These are phyloP conservation scores for Kazachstania bromeliacearum DNA, from an alignment of 805 yeast species.

Conservation along the genomic window DNA sequence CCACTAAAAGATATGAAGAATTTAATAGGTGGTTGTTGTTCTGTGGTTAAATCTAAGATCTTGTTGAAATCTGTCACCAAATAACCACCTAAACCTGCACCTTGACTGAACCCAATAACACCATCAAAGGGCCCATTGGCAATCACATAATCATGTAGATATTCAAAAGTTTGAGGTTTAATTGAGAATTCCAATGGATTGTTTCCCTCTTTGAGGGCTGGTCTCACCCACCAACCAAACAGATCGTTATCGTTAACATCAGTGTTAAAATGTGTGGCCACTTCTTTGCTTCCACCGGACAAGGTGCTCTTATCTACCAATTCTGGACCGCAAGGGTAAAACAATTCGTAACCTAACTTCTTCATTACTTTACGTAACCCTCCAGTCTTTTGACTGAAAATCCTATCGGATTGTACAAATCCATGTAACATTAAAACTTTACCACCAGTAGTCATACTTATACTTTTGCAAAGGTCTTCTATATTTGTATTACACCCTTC, in stretches of 20 bases:
- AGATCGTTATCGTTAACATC: slow-evolving; percentile 17
- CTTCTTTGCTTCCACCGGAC: slow-evolving; percentile 18
- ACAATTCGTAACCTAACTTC: slow-evolving; percentile 51
- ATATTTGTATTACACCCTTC: no score
- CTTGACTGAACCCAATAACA: slow-evolving; percentile 84
- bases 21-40: slow-evolving; percentile 41
- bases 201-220: no score
- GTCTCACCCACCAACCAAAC: slow-evolving; percentile 61
- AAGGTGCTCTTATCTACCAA: slow-evolving; percentile 9
- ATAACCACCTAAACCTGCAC: slow-evolving; percentile 72
- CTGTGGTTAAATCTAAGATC: slow-evolving; percentile 30
- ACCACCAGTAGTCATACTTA: no score
- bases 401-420: slow-evolving; percentile 69
- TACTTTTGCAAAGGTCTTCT: no score
- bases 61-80: slow-evolving; percentile 46
- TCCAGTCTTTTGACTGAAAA: slow-evolving; percentile 76
- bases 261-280: slow-evolving; percentile 31
- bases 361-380: slow-evolving; percentile 69
- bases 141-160: slow-evolving; percentile 37
- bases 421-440: slow-evolving; percentile 84
- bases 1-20: slow-evolving; percentile 76
- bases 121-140: slow-evolving; percentile 74
- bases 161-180: slow-evolving; percentile 30
- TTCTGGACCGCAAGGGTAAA: slow-evolving; percentile 65
- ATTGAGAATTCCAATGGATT: slow-evolving; percentile 16